A percentile compares a stretch with the other conserved stretches of the same genome.
Evolutionary conservation across 495 filamentous ascomycete genomes (phyloP).

Genomic region (Friedmanniomyces endolithicus): DNA sequence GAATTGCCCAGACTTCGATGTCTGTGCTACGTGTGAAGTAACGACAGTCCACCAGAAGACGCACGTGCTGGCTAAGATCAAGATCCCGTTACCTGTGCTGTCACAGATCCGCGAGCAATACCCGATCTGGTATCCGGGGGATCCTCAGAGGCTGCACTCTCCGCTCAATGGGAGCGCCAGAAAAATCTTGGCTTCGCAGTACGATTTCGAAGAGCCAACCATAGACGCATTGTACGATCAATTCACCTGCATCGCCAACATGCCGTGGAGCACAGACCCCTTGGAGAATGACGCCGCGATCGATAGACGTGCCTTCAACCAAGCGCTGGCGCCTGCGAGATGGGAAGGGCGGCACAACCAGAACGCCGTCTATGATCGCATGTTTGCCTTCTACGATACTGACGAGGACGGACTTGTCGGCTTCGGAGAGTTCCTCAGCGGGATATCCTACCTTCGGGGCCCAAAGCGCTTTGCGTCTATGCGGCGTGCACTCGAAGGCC

Average conservation of each 20-base stretch:
- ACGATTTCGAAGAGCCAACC: conserved; percentile 67
- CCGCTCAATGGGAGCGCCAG: conserved; percentile 51
- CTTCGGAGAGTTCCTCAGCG: conserved; percentile 84
- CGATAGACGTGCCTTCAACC: conserved; percentile 79
- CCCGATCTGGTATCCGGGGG: conserved; percentile 82
- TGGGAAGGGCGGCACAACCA: conserved; percentile 45
- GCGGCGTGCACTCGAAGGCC: conserved; percentile 37
- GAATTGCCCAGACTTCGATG: conserved; percentile 53
- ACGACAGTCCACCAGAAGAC: conserved; percentile 59
- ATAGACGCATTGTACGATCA: conserved; percentile 92
- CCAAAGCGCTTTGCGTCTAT: conserved; percentile 54
- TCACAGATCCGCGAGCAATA: conserved; percentile 55
- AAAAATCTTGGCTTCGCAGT: conserved; percentile 54
- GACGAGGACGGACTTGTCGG: conserved; percentile 80
- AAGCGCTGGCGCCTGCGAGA: conserved; percentile 49
- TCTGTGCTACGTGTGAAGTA: conserved; percentile 80
- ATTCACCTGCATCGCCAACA: conserved; percentile 81
- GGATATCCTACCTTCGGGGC: conserved; percentile 64
- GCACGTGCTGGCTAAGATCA: conserved; percentile 90
- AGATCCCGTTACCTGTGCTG: conserved; percentile 57
- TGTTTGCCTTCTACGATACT: conserved; percentile 92
- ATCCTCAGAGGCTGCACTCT: conserved; percentile 54
- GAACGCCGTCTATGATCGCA: conserved; percentile 84
- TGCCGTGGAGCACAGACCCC: conserved; percentile 74
- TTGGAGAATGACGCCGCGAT: conserved; percentile 68